These are phyloP conservation scores for Akanthomyces uredinophilus DNA, from an alignment of 2,329 filamentous ascomycete genomes.

Conservation along the genomic window DNA sequence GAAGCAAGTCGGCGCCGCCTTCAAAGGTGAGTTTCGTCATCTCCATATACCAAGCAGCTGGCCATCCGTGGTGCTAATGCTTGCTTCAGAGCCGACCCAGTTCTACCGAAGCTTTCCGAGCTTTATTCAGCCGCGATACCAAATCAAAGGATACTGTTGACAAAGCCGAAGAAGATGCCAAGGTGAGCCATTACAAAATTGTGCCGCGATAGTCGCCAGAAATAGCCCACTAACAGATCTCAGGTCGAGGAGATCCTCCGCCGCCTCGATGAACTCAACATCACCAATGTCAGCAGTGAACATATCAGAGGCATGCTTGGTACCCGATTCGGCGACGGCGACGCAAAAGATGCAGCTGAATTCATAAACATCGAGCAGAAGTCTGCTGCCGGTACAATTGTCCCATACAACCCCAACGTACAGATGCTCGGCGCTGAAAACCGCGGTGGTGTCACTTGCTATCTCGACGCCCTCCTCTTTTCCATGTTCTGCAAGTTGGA, in stretches of 20 bases:
- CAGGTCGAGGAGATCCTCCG: conserved; percentile 39
- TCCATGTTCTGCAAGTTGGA: conserved; percentile 91
- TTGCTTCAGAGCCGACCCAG: conserved; percentile 43
- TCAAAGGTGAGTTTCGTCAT: conserved; percentile 24
- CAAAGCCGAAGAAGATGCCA: conserved; percentile 40
- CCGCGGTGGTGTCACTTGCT: conserved; percentile 83
- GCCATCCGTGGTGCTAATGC: conserved; percentile 12
- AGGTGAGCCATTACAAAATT: conserved; percentile 25
- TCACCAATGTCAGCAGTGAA: conserved; percentile 51
- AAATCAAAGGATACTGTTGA: conserved; percentile 45
- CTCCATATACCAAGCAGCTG: neutral
- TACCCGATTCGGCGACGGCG: conserved; percentile 60
- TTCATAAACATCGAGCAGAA: conserved; percentile 75
- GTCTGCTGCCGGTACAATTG: conserved; percentile 73
- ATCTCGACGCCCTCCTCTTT: conserved; percentile 84
- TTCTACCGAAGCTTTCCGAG: conserved; percentile 54
- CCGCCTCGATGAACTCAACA: conserved; percentile 38
- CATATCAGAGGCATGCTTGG: conserved; percentile 51
- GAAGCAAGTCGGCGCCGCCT: conserved; percentile 52
- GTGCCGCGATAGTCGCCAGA: neutral
- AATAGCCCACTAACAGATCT: neutral
- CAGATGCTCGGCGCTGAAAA: conserved; percentile 83
- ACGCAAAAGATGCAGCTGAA: conserved; percentile 69
- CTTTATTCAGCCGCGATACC: conserved; percentile 59
- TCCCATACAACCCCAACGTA: conserved; percentile 65